Evolutionary conservation across 331 rosid genomes (phyloP), one percentile per base, ranked within the genome.

Genomic region (Stylosanthes scabra): DNA sequence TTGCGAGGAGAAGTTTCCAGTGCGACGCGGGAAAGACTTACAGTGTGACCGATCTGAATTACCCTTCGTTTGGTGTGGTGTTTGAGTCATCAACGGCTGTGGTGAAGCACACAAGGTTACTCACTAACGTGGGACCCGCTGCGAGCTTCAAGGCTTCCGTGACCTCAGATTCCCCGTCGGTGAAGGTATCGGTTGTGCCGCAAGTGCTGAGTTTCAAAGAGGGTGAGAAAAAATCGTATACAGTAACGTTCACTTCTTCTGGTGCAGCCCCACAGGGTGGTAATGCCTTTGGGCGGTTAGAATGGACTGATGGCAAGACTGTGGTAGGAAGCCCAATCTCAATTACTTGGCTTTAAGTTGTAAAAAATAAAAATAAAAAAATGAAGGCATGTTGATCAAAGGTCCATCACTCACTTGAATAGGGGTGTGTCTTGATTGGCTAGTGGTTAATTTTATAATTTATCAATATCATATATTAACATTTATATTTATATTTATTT

Each of bases 61-160:
- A 91, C 75, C 98, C 98, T 25, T 89, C 98, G 0, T 93, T 93
- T 34, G 87, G 86, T 0, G 97, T 89, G 81, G 78, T 62, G 39
- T 91, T 64, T 75, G 39, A 34, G 6, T 68, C 55, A 8, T 28
- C 78, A 39, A 62, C 11, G 14, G 51, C 84, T 44, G 86, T 70
- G 0, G 80, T 79, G 0, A 91, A 86, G 71, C 87, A 89, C 92
- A 80, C 82, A 14, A 68, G 98, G 65, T 77, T 75, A 2, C 74
- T 87, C 1, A 82, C 89, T 0, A 87, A 84, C 46, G 91, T 84
- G 82, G 91, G 91, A 9, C 63, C 81, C 70, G 78, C 86, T 0
- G 87, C 82, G 4, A 82, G 78, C 0, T 87, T 84, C 80, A 87
- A 84, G 46, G 85, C 60, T 29, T 70, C 89, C 0, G 70, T 74